Percentiles rank a stretch among this genome's conserved stretches.
Evolutionary conservation across 176 grass and related monocot genomes (phyloP).

Genomic region (Carex parvula): DNA sequence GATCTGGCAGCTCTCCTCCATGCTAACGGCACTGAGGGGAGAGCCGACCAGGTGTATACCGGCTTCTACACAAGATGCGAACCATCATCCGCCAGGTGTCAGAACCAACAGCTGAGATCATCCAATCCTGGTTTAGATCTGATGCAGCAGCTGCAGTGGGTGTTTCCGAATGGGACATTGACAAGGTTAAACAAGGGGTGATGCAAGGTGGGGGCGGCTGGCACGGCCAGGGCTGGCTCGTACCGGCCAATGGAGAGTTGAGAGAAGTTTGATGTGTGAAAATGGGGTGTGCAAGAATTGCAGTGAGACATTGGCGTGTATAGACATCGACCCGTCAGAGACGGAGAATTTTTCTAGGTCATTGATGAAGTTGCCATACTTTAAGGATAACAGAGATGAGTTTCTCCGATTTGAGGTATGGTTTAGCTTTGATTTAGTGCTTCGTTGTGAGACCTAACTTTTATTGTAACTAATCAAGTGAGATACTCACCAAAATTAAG

Average conservation of each 20-base stretch:
- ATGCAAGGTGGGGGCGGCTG: constrained; percentile 68
- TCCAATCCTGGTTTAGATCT: constrained; percentile 60
- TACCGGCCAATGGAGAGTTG: constrained; percentile 69
- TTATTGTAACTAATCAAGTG: background rate
- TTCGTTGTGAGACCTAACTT: background rate
- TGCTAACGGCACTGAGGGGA: constrained; percentile 40
- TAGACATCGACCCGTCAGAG: constrained; percentile 77
- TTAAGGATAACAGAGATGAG: constrained; percentile 41
- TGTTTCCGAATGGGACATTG: constrained; percentile 45
- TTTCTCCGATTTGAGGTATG: constrained; percentile 58
- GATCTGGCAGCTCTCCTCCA: constrained; percentile 65
- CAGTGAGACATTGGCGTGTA: constrained; percentile 65
- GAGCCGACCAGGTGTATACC: constrained; percentile 60
- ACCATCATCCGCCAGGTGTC: constrained; percentile 54
- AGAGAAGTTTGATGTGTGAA: constrained; percentile 51
- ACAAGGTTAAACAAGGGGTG: constrained; percentile 54
- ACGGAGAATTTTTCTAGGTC: constrained; percentile 64
- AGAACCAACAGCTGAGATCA: constrained; percentile 45
- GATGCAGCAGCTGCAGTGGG: constrained; percentile 37
- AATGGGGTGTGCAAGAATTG: constrained; percentile 54
- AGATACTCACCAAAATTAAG: constrained; percentile 11
- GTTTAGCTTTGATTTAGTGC: background rate
- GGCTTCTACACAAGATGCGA: constrained; percentile 60
- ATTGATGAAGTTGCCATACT: constrained; percentile 41
- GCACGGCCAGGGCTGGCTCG: constrained; percentile 87